A percentile compares a stretch with the other conserved stretches of the same genome.
Evolutionary conservation across 2,329 filamentous ascomycete species (phyloP).

Genomic region (Mycosphaerella sp.): DNA sequence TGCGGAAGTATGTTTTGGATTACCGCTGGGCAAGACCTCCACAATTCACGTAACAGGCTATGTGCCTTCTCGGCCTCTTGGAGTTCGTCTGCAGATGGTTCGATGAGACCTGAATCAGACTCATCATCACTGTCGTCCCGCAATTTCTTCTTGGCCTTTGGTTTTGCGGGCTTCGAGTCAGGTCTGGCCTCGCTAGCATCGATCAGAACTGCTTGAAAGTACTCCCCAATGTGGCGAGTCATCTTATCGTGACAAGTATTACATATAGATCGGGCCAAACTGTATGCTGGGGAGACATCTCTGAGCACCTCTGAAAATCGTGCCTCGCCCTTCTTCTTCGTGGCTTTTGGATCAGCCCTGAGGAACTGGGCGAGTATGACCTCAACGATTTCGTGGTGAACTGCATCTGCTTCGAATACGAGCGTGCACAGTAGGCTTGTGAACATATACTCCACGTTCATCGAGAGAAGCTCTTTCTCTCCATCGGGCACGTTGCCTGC

Average conservation of each 20-base stretch:
- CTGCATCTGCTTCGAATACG: constrained; percentile 73
- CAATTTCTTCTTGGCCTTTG: constrained; percentile 36
- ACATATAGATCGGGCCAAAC: constrained; percentile 93
- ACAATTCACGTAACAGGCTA: constrained; percentile 80
- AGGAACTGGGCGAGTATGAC: constrained; percentile 94
- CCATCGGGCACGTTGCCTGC: constrained; percentile 68
- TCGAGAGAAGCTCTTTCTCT: constrained; percentile 75
- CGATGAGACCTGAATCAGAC: constrained; percentile 35
- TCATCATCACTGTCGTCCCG: constrained; percentile 39
- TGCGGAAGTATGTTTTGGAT: constrained; percentile 91
- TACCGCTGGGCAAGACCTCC: constrained; percentile 83
- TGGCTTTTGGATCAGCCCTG: constrained; percentile 65
- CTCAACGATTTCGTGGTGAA: constrained; percentile 80
- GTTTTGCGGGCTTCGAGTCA: constrained; percentile 45
- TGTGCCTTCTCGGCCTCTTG: constrained; percentile 87
- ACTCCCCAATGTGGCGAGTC: constrained; percentile 88
- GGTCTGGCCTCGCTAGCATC: constrained; percentile 55
- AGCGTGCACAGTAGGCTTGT: constrained; percentile 76
- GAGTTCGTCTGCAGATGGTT: constrained; percentile 73
- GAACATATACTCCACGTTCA: constrained; percentile 91
- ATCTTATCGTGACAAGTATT: constrained; percentile 87
- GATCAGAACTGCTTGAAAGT: constrained; percentile 94
- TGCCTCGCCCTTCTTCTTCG: constrained; percentile 41
- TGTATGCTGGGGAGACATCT: constrained; percentile 84
- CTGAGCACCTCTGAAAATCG: constrained; percentile 49